phyloP scores from a whole-genome alignment of 1,139 yeast genomes.

The Spathaspora sp. region DNA sequence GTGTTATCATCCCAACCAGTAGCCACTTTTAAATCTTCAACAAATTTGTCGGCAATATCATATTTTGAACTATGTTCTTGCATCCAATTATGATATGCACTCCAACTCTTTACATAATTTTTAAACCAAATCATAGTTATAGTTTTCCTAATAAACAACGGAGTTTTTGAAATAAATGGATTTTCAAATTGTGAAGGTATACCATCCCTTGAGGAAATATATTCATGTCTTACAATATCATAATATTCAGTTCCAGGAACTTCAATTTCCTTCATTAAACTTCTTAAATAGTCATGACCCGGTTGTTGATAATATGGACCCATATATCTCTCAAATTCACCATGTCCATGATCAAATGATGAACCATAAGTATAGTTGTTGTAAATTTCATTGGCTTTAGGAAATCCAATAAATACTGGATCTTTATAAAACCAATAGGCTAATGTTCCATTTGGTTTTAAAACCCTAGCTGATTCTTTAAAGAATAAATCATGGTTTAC shows the following conservation, averaged over 20 bases:
- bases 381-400: slow-evolving; percentile 42
- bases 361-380: slow-evolving; percentile 39
- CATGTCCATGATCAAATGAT: slow-evolving; percentile 17
- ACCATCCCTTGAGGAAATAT: slow-evolving; percentile 32
- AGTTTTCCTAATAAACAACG: slow-evolving; percentile 39
- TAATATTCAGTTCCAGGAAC: slow-evolving; percentile 41
- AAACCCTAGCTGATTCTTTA: slow-evolving; percentile 44
- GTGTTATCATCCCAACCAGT: slow-evolving; percentile 47
- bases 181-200: slow-evolving; percentile 13
- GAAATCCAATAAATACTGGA: slow-evolving; percentile 48
- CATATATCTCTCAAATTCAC: slow-evolving; percentile 43
- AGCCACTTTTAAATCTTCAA: slow-evolving; percentile 39
- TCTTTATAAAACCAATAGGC: slow-evolving; percentile 83
- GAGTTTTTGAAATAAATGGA: slow-evolving; percentile 19
- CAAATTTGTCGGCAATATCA: slow-evolving; percentile 43
- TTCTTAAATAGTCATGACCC: slow-evolving; percentile 55
- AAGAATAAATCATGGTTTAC: slow-evolving; percentile 57
- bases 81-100: slow-evolving; percentile 71
- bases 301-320: slow-evolving; percentile 80
- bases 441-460: slow-evolving; percentile 62
- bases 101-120: slow-evolving; percentile 61
- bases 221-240: slow-evolving; percentile 40
- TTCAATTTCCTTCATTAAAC: slow-evolving; percentile 40
- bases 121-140: slow-evolving; percentile 45
- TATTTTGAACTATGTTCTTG: slow-evolving; percentile 27